These are phyloP conservation scores for Fistulifera pelliculosa DNA, from an alignment of 108 stramenopile species.

Conservation along the genomic window DNA sequence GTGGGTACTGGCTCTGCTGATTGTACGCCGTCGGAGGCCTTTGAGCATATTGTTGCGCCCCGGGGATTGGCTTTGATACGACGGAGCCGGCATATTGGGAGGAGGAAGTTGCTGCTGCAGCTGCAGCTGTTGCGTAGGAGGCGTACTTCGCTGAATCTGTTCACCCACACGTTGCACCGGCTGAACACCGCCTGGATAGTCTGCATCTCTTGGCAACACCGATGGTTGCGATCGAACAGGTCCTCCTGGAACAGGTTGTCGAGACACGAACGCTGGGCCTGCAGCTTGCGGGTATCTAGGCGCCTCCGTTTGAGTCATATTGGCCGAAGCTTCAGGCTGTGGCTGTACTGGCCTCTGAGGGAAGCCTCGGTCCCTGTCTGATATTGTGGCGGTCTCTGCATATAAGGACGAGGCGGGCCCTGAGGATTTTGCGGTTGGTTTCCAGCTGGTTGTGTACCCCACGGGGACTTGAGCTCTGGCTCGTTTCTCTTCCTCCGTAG, in stretches of 20 bases:
- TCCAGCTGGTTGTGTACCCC: no score
- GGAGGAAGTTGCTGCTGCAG: slow-evolving; percentile 10
- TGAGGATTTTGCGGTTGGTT: no score
- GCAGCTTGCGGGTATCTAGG: background rate
- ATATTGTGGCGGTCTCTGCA: no score
- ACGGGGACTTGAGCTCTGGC: no score
- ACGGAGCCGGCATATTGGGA: slow-evolving; percentile 3
- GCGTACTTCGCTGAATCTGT: background rate
- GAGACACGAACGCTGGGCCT: background rate
- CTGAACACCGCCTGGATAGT: background rate
- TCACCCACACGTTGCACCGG: background rate
- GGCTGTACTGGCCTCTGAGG: background rate
- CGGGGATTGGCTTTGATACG: background rate
- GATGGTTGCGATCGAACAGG: background rate
- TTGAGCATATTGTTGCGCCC: slow-evolving; percentile 9
- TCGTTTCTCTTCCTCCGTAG: no score
- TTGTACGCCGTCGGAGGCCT: slow-evolving; percentile 15
- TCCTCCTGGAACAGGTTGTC: background rate
- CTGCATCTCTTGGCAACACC: background rate
- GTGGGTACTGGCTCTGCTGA: slow-evolving; percentile 14
- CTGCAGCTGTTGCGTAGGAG: slow-evolving; percentile 3
- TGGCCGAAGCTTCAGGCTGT: background rate
- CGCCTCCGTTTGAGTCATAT: slow-evolving; percentile 4
- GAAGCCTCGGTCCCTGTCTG: no score
- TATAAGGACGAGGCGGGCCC: no score